These are phyloP conservation scores for Hypoxylon fuscum DNA, from an alignment of 495 filamentous ascomycete genomes.

Conservation along the genomic window DNA sequence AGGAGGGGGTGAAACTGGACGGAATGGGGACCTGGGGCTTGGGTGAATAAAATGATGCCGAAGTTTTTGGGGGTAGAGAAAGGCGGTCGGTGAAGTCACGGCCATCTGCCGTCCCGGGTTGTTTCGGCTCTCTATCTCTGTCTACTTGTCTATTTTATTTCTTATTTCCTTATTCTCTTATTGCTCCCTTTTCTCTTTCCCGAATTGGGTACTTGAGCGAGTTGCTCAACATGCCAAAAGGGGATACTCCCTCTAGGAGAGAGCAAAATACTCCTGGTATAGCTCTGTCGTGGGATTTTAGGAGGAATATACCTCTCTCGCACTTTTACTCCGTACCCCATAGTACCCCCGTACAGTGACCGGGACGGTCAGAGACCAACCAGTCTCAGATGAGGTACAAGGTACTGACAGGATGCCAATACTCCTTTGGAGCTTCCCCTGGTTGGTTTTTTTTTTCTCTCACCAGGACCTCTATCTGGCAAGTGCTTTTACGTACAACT, in stretches of 20 bases:
- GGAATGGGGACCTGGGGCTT: background rate
- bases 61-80: slow-evolving; percentile 27
- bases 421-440: slow-evolving; percentile 8
- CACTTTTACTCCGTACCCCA: slow-evolving; percentile 8
- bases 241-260: background rate
- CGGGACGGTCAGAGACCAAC: slow-evolving; percentile 16
- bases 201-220: slow-evolving; percentile 15
- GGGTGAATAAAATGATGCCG: slow-evolving; percentile 28
- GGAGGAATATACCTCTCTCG: slow-evolving; percentile 10
- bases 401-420: slow-evolving; percentile 7
- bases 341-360: slow-evolving; percentile 15
- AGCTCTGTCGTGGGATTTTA: background rate
- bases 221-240: slow-evolving; percentile 4
- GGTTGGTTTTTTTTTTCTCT: too few relatives aligned
- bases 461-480: slow-evolving; percentile 20
- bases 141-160: slow-evolving; percentile 5
- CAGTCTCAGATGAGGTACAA: slow-evolving; percentile 8
- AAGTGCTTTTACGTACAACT: slow-evolving; percentile 36
- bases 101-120: slow-evolving; percentile 34
- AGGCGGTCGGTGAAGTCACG: slow-evolving; percentile 28
- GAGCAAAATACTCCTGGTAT: background rate
- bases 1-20: slow-evolving; percentile 14
- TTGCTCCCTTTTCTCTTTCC: slow-evolving; percentile 10
- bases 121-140: slow-evolving; percentile 13
- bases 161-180: slow-evolving; percentile 22